A percentile compares a stretch with the other conserved stretches of the same genome.
Evolutionary conservation across 768 basidiomycete genomes (phyloP).

Genomic region (Rhizopogon salebrosus): DNA sequence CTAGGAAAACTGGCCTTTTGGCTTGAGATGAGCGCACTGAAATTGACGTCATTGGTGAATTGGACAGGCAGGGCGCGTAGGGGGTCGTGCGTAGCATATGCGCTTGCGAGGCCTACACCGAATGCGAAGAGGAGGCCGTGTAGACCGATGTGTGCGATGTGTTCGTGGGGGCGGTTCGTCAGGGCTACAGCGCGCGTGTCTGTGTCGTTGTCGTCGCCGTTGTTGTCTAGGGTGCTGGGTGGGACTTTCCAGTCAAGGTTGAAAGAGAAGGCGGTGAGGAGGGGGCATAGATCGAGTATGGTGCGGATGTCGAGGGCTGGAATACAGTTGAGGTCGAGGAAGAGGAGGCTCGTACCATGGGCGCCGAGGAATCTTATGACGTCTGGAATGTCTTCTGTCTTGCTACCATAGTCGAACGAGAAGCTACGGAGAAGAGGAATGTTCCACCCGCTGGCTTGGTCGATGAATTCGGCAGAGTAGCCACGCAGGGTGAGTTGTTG

Average conservation of each 20-base stretch:
- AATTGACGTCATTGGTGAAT: conserved; percentile 62
- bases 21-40: conserved; percentile 38
- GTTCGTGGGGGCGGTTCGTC: conserved; percentile 48
- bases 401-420: conserved; percentile 43
- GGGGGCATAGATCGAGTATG: conserved; percentile 61
- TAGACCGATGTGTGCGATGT: conserved; percentile 58
- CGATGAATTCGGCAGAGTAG: conserved; percentile 58
- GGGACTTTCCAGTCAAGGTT: conserved; percentile 71
- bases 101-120: conserved; percentile 51
- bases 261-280: conserved; percentile 59
- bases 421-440: conserved; percentile 56
- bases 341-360: conserved; percentile 54
- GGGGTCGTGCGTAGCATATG: conserved; percentile 35
- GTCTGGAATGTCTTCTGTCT: conserved; percentile 48
- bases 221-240: conserved; percentile 10
- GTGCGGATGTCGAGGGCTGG: conserved; percentile 50
- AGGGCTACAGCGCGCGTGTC: conserved; percentile 31
- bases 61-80: conserved; percentile 40
- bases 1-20: conserved; percentile 50
- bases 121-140: conserved; percentile 69
- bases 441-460: conserved; percentile 63
- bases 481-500: conserved; percentile 62
- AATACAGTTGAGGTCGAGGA: conserved; percentile 62
- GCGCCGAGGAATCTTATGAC: conserved; percentile 49
- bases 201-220: conserved; percentile 12